Conservation (phyloP, 2,329 filamentous ascomycete genomes). For the Phyllachora maydis region DNA sequence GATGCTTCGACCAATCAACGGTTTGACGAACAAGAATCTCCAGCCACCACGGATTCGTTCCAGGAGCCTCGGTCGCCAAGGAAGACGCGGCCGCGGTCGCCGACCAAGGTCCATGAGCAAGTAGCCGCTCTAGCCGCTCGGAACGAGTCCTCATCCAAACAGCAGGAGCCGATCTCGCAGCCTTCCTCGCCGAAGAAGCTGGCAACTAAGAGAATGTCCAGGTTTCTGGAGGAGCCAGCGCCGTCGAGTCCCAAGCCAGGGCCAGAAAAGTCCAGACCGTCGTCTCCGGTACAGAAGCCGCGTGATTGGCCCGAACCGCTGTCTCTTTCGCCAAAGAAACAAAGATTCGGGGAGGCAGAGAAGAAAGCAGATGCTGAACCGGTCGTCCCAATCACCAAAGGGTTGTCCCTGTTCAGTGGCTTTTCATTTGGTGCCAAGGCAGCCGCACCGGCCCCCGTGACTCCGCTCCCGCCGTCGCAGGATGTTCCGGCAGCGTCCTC, state of each 20-base stretch:
- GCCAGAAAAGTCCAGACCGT: constrained; percentile 7
- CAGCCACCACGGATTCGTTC: too few species aligned
- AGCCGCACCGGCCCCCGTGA: too few species aligned
- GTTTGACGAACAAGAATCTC: too few species aligned
- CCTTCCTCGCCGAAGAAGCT: constrained; percentile 35
- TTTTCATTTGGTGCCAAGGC: too few species aligned
- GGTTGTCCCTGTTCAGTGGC: constrained; percentile 13
- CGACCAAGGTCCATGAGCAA: constrained; percentile 12
- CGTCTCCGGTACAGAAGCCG: constrained; percentile 14
- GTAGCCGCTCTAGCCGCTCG: constrained; percentile 5
- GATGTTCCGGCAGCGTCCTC: too few species aligned
- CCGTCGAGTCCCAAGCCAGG: constrained; percentile 9
- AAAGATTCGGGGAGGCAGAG: too few species aligned
- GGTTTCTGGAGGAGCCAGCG: constrained; percentile 27
- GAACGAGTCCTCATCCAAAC: constrained; percentile 4
- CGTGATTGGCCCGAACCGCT: too few species aligned
- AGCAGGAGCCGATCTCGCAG: constrained; percentile 13
- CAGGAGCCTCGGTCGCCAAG: too few species aligned
- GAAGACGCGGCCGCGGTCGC: constrained; percentile 8
- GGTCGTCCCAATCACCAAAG: constrained; percentile 15
- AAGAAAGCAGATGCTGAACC: constrained; percentile 11
- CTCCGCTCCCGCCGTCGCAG: too few species aligned
- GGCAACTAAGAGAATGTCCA: constrained; percentile 36
- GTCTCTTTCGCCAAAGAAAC: too few species aligned
- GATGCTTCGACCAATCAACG: constrained; percentile 8